Base-by-base conservation (phyloP, 257 asterid species). In the Coffea eugenioides region DNA sequence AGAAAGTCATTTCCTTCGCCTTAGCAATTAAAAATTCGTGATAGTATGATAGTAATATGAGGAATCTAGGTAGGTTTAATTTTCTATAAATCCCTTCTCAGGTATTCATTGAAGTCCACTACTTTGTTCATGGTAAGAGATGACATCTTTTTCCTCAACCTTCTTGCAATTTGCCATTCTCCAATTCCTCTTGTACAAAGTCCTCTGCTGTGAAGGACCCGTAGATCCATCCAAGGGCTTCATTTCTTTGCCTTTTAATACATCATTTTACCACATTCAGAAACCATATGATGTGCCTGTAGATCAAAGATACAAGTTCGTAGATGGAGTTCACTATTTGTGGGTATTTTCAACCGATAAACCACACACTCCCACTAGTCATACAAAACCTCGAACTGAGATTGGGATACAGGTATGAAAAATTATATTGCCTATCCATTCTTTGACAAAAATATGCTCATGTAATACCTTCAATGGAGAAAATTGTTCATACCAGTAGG, bases 281-380 rank as follows among this genome's bases (percentile, higher is more conserved):
- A 73, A 43, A 43, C 77, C 77, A 15, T 51, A 51, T 59, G 56
- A 73, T 56, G 62, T 73, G 45, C 16, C 65, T 21, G 65, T 12
- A 49, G 27, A 73, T 13, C 64, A 73, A 39, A 59, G 77, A 6
- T 73, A 73, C 10, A 49, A 59, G 45, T 73, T 46, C 18, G 25
- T 73, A 36, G 76, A 73, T 49, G 76, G 76, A 49, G 76, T 73
- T 14, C 76, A 73, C 12, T 48, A 54, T 0, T 12, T 73, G 76
- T 73, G 76, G 76, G 65, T 73, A 3, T 5, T 73, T 73, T 48
- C 34, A n/a, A 49, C 62, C 14, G 76, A 73, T 6, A 36, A 25
- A 51, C 76, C 76, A 2, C 76, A 73, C 9, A n/a, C 64, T 51
- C 76, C 46, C 8, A 6, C 27, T 56, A 73, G 76, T 39, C 36